Evolutionary conservation across 192 early-diverging fungal species (phyloP).

Genomic region (Paraglomus brasilianum): DNA sequence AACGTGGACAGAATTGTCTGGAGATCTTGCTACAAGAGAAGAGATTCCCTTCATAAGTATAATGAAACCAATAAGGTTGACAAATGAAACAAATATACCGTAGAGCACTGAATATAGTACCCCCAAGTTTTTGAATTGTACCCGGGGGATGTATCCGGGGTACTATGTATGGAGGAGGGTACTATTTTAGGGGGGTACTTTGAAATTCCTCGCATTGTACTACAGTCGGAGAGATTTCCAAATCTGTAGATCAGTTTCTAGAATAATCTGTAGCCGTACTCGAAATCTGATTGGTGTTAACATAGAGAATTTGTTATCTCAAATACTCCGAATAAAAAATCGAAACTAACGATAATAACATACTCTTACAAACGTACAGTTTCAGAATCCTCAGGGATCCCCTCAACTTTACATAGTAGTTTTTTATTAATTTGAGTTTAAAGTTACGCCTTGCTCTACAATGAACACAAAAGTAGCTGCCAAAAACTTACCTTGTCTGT

Average conservation of each 20-base stretch:
- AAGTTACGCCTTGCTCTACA: neutral
- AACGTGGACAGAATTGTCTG: constrained; percentile 5
- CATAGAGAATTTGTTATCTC: too few species aligned
- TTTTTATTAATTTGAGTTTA: neutral
- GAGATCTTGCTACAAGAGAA: constrained; percentile 6
- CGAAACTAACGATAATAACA: neutral
- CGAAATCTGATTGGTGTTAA: too few species aligned
- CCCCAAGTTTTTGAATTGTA: too few species aligned
- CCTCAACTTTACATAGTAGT: neutral
- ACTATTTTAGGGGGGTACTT: too few species aligned
- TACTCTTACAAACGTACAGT: constrained; percentile 5
- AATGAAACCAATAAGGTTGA: constrained; percentile 5
- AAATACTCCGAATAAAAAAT: too few species aligned
- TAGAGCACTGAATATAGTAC: neutral
- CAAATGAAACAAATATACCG: neutral
- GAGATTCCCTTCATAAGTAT: constrained; percentile 10
- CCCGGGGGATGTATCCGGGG: too few species aligned
- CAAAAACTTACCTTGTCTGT: neutral
- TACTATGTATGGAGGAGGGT: too few species aligned
- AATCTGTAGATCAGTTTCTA: too few species aligned
- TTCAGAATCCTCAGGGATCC: constrained; percentile 12
- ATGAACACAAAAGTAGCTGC: neutral
- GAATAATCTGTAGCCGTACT: too few species aligned
- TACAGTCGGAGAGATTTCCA: too few species aligned
- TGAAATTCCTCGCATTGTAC: too few species aligned